Evolutionary conservation across 2,329 filamentous ascomycete genomes (phyloP), one percentile per base, ranked within the genome.

Genomic region (Pseudogymnoascus verrucosus): DNA sequence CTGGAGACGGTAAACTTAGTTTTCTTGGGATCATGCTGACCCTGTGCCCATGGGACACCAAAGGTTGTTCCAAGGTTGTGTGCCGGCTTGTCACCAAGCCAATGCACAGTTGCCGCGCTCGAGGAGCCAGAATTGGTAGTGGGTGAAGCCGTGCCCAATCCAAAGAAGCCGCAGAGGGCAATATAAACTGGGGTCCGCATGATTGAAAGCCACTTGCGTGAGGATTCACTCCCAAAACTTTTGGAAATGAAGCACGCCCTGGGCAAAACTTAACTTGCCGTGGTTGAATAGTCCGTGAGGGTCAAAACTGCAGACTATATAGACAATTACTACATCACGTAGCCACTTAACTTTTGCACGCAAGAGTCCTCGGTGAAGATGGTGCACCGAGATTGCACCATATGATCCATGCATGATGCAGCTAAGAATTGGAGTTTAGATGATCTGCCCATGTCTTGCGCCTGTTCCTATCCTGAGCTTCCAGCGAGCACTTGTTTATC

Each of bases 11-110:
- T 63, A 34, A 67, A 69, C n/a, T 51, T 64, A 14, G 67, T 68
- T 57, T 51, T 62, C 6, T 62, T 54, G 2, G 65, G 36, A n/a
- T 64, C 40, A 40, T 65, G 61, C 57, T 65, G 62, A 34, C 67
- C 68, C 28, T 61, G 51, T 31, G 64, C 40, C 68, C 68, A 69
- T 16, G 68, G 66, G 59, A 68, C 59, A 14, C 68, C 67, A 54
- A 69, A 69, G 3, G 68, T 69, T 21, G 68, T 66, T 16, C 68
- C 68, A 21, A 62, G 64, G 16, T 67, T 65, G 14, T 61, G 63
- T 7, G 62, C 31, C 11, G 67, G 67, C n/a, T 64, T 65, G 12
- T 57, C 66, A 16, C 63, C 65, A 44, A 68, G 65, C 66, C 66
- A 68, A 62, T 68, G 65, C 12, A 68, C 65, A 44, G 54, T 57